phyloP scores from a whole-genome alignment of 176 grass and related monocot genomes.

The Musa beccarii region DNA sequence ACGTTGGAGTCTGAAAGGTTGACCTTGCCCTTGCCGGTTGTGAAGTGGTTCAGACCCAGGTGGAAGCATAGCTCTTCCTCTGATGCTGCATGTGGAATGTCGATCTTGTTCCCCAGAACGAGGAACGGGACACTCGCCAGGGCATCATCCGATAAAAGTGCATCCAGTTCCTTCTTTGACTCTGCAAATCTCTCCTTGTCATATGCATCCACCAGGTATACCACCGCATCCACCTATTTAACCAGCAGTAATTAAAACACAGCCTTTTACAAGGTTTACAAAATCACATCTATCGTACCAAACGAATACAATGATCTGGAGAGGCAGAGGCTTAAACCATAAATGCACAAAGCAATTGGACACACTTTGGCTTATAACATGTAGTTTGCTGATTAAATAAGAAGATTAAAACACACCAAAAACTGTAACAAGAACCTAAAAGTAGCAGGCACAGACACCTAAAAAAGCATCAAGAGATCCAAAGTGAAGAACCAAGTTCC shows the following conservation, averaged over 20 bases:
- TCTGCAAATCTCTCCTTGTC: neutral
- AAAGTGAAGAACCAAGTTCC: too few relatives aligned
- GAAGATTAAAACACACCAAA: too few relatives aligned
- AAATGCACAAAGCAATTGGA: too few relatives aligned
- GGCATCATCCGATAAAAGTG: neutral
- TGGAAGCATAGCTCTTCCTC: neutral
- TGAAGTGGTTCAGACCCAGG: neutral
- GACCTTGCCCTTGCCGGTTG: neutral
- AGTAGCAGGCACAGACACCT: too few relatives aligned
- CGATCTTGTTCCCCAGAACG: neutral
- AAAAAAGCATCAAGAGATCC: too few relatives aligned
- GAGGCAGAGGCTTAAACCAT: too few relatives aligned
- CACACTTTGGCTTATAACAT: too few relatives aligned
- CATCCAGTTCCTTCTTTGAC: neutral
- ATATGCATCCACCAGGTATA: neutral
- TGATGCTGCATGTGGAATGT: slow-evolving; percentile 1
- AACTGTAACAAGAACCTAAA: too few relatives aligned
- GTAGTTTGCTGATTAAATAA: too few relatives aligned
- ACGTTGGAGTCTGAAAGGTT: neutral
- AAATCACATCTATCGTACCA: too few relatives aligned
- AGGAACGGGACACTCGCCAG: neutral
- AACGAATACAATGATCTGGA: too few relatives aligned
- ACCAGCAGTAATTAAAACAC: neutral
- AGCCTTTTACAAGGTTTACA: neutral
- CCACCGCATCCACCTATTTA: neutral